phyloP scores from a whole-genome alignment of 2,329 filamentous ascomycete species.

The Sphaceloma murrayae region DNA sequence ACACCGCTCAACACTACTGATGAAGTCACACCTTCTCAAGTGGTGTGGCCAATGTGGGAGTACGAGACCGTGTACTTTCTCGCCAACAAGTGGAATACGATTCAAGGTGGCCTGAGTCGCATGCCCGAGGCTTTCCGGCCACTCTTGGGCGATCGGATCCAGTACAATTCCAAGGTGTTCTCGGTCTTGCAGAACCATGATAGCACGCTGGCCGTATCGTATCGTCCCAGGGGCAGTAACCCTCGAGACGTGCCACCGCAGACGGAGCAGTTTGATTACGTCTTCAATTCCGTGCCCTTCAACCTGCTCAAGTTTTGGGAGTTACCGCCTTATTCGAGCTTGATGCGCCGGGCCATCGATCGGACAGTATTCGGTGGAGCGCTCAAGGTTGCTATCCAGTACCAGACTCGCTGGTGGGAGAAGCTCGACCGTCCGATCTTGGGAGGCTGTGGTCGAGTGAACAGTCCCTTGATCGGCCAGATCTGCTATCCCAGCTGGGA shows the following conservation, averaged over 20 bases:
- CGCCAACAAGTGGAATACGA: constrained; percentile 52
- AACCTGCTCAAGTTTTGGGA: constrained; percentile 54
- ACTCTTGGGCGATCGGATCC: constrained; percentile 48
- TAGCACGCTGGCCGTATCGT: constrained; percentile 2
- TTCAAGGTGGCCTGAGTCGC: constrained; percentile 51
- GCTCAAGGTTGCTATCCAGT: constrained; percentile 57
- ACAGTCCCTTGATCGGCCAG: constrained; percentile 52
- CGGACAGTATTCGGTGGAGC: constrained; percentile 42
- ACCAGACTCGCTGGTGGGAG: constrained; percentile 54
- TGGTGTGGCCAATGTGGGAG: constrained; percentile 42
- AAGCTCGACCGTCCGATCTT: constrained; percentile 47
- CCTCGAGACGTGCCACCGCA: constrained; percentile 36
- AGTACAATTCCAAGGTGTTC: constrained; percentile 37
- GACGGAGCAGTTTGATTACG: constrained; percentile 53
- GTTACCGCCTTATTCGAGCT: constrained; percentile 44
- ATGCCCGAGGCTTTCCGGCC: constrained; percentile 55
- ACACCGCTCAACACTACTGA: constrained; percentile 48
- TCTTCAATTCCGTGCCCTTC: constrained; percentile 55
- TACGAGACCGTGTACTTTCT: constrained; percentile 53
- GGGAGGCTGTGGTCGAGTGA: constrained; percentile 52
- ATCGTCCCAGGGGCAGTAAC: constrained; percentile 21
- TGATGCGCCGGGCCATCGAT: constrained; percentile 40
- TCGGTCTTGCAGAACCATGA: constrained; percentile 6
- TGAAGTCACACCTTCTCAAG: constrained; percentile 37
- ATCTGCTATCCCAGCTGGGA: constrained; percentile 60